A percentile compares a stretch with the other conserved stretches of the same genome.
These are phyloP conservation scores for Boeremia exigua DNA, from an alignment of 2,329 filamentous ascomycete species.

Conservation along the genomic window DNA sequence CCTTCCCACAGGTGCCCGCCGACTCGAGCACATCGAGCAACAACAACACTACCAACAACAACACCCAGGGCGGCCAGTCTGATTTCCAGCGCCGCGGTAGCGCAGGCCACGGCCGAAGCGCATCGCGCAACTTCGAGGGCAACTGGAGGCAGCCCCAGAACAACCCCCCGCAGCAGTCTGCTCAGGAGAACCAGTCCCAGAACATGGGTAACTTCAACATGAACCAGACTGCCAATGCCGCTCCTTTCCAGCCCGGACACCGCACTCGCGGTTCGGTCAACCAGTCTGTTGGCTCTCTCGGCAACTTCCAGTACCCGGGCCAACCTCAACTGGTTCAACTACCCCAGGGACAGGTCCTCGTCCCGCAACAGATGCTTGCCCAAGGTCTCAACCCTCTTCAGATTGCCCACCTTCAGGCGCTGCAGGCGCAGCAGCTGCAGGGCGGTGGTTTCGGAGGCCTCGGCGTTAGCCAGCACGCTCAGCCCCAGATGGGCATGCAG, in stretches of 20 bases:
- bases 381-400: slow-evolving; percentile 89
- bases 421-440: slow-evolving; percentile 86
- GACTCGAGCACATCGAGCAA: slow-evolving; percentile 52
- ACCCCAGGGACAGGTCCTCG: slow-evolving; percentile 79
- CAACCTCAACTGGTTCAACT: slow-evolving; percentile 89
- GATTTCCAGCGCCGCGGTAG: slow-evolving; percentile 81
- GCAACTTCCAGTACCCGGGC: slow-evolving; percentile 84
- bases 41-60: slow-evolving; percentile 48
- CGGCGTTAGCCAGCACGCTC: slow-evolving; percentile 73
- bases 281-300: slow-evolving; percentile 80
- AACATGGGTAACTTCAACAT: slow-evolving; percentile 70
- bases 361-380: slow-evolving; percentile 85
- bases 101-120: slow-evolving; percentile 78
- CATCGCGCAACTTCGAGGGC: slow-evolving; percentile 93
- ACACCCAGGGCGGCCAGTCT: slow-evolving; percentile 52
- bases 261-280: slow-evolving; percentile 84
- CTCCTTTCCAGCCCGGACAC: slow-evolving; percentile 90
- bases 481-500: slow-evolving; percentile 65
- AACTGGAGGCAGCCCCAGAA: slow-evolving; percentile 90
- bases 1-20: slow-evolving; percentile 66
- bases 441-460: slow-evolving; percentile 72
- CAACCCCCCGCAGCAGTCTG: slow-evolving; percentile 58
- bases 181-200: slow-evolving; percentile 51
- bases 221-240: slow-evolving; percentile 71
- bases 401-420: slow-evolving; percentile 85